phyloP scores from a whole-genome alignment of 2,329 filamentous ascomycete species.

The Rachicladosporium sp. region DNA sequence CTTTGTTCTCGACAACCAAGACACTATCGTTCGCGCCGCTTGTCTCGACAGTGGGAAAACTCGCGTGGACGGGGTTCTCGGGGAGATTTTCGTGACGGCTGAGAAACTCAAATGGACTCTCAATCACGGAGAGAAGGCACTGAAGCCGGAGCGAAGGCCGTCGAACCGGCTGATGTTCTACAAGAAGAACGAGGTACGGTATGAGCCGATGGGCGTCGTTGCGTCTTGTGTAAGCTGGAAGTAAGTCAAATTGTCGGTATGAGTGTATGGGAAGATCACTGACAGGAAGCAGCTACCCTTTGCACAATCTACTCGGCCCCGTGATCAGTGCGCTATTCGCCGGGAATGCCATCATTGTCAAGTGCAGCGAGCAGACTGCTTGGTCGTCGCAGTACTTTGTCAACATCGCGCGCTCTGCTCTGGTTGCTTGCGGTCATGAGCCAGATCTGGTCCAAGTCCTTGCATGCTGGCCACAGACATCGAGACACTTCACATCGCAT shows the following conservation, averaged over 20 bases:
- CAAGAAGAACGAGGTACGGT: slow-evolving; percentile 80
- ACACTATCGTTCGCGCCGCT: slow-evolving; percentile 70
- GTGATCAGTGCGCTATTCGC: slow-evolving; percentile 83
- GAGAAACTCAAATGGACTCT: slow-evolving; percentile 96
- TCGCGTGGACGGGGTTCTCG: slow-evolving; percentile 82
- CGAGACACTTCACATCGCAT: slow-evolving; percentile 73
- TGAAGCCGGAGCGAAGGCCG: slow-evolving; percentile 59
- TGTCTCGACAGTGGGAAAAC: slow-evolving; percentile 95
- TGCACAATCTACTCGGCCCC: slow-evolving; percentile 88
- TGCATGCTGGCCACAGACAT: slow-evolving; percentile 77
- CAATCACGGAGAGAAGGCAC: slow-evolving; percentile 70
- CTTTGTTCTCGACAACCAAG: slow-evolving; percentile 78
- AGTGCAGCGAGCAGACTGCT: slow-evolving; percentile 88
- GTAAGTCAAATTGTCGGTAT: slow-evolving; percentile 34
- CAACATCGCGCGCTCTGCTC: slow-evolving; percentile 63
- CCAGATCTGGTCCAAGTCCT: slow-evolving; percentile 72
- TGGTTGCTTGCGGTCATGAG: slow-evolving; percentile 71
- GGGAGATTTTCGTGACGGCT: slow-evolving; percentile 84
- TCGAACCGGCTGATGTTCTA: slow-evolving; percentile 92
- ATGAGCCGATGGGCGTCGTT: slow-evolving; percentile 87
- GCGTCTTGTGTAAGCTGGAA: slow-evolving; percentile 95
- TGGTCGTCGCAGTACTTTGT: slow-evolving; percentile 83
- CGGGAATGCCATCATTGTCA: slow-evolving; percentile 84
- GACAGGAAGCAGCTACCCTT: slow-evolving; percentile 28
- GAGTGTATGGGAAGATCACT: neutral